Conservation (phyloP, 2,329 filamentous ascomycete genomes). For the Blumeriella jaapii region DNA sequence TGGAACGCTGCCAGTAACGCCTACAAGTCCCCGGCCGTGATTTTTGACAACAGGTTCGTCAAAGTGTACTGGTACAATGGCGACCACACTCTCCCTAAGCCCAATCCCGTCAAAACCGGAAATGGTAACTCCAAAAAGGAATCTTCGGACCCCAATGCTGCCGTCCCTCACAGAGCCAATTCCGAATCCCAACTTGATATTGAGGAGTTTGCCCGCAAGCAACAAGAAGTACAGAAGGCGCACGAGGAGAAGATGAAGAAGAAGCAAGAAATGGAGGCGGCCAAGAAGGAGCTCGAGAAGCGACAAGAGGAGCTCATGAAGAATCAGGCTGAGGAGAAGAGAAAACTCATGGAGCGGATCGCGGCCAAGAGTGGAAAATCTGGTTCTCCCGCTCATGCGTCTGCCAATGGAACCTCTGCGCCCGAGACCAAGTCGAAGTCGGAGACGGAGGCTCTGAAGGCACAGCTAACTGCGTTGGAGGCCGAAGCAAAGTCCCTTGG, state of each 20-base stretch:
- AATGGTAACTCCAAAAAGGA: conserved; percentile 25
- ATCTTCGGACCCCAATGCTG: conserved; percentile 17
- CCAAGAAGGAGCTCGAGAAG: conserved; percentile 52
- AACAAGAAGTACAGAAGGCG: conserved; percentile 59
- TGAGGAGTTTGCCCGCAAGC: conserved; percentile 55
- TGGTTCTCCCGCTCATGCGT: conserved; percentile 8
- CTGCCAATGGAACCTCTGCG: conserved; percentile 13
- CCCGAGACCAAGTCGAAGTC: conserved; percentile 26
- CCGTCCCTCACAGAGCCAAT: conserved; percentile 15
- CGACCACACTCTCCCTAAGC: conserved; percentile 28
- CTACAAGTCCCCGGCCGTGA: conserved; percentile 64
- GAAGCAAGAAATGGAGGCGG: conserved; percentile 49
- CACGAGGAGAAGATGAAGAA: conserved; percentile 55
- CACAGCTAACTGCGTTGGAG: conserved; percentile 61
- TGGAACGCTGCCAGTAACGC: conserved; percentile 58
- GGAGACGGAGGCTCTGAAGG: conserved; percentile 54
- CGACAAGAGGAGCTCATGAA: conserved; percentile 50
- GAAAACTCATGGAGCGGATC: conserved; percentile 49
- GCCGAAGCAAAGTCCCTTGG: conserved; percentile 61
- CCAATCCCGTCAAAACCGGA: conserved; percentile 20
- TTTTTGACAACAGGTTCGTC: conserved; percentile 79
- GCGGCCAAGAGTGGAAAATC: conserved; percentile 37
- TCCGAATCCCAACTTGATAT: conserved; percentile 47
- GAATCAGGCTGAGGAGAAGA: conserved; percentile 53
- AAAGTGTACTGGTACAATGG: conserved; percentile 70